Conservation (phyloP, 495 filamentous ascomycete genomes). For the Echria macrotheca region DNA sequence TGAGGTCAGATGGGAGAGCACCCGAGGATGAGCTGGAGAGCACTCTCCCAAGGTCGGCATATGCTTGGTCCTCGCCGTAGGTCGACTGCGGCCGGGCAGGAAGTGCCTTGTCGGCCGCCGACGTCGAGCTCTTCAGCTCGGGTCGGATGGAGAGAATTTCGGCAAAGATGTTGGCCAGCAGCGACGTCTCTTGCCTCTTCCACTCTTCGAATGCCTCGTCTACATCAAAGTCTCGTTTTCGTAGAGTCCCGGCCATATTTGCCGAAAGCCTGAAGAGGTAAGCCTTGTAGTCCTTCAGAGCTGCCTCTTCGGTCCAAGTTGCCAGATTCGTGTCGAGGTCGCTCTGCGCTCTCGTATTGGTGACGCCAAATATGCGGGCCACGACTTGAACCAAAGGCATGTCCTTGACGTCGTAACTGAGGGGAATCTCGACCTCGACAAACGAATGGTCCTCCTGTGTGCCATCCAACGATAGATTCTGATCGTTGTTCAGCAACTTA, state of each 20-base stretch:
- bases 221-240: constrained; percentile 79
- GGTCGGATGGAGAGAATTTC: constrained; percentile 81
- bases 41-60: constrained; percentile 56
- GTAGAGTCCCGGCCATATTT: constrained; percentile 70
- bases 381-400: constrained; percentile 92
- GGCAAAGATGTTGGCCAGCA: constrained; percentile 87
- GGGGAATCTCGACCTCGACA: constrained; percentile 71
- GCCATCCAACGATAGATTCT: constrained; percentile 65
- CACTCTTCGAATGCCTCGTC: constrained; percentile 87
- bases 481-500: constrained; percentile 92
- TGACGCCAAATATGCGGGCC: constrained; percentile 73
- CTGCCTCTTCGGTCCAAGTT: constrained; percentile 85
- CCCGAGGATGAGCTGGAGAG: constrained; percentile 32
- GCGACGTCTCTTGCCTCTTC: constrained; percentile 77
- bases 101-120: constrained; percentile 40
- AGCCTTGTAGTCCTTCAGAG: constrained; percentile 82
- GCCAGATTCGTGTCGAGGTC: constrained; percentile 78
- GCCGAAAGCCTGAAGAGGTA: constrained; percentile 82
- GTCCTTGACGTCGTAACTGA: constrained; percentile 90
- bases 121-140: constrained; percentile 64
- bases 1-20: constrained; percentile 65
- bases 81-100: constrained; percentile 36
- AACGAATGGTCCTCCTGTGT: constrained; percentile 52
- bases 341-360: constrained; percentile 67
- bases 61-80: constrained; percentile 44